phyloP scores from a whole-genome alignment of 192 early-diverging fungal genomes.

The Spizellomyces sp. region DNA sequence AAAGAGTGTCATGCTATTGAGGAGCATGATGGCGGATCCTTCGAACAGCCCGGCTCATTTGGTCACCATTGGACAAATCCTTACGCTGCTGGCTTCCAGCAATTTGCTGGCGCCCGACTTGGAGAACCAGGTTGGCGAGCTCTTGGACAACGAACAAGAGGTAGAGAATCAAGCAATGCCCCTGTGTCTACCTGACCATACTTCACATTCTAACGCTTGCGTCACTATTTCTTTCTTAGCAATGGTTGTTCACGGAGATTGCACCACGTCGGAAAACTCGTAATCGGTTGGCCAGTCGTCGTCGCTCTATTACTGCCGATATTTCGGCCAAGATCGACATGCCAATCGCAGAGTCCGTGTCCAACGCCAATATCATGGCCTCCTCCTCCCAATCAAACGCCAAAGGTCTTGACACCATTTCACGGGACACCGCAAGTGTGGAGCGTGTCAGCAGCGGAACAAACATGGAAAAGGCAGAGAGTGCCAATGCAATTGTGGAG shows the following conservation, averaged over 20 bases:
- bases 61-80: slow-evolving; percentile 38
- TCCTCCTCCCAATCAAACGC: neutral
- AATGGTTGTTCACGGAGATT: slow-evolving; percentile 56
- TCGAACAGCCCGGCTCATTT: slow-evolving; percentile 35
- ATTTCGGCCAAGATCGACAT: slow-evolving; percentile 15
- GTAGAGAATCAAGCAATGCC: slow-evolving; percentile 8
- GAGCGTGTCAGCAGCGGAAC: neutral
- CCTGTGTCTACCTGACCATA: neutral
- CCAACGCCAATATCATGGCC: neutral
- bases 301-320: slow-evolving; percentile 28
- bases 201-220: no score
- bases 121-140: slow-evolving; percentile 37
- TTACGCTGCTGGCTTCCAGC: slow-evolving; percentile 37
- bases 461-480: neutral
- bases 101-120: slow-evolving; percentile 57
- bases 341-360: slow-evolving; percentile 15
- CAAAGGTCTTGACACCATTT: neutral
- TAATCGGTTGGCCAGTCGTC: slow-evolving; percentile 1
- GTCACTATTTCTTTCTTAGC: slow-evolving; percentile 23
- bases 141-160: slow-evolving; percentile 54
- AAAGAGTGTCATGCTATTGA: slow-evolving; percentile 45
- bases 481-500: neutral
- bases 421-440: neutral
- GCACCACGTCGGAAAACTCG: slow-evolving; percentile 30
- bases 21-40: slow-evolving; percentile 53